A percentile compares a stretch with the other conserved stretches of the same genome.
These are phyloP conservation scores for Amylostereum areolatum DNA, from an alignment of 1,284 basidiomycete genomes.

Conservation along the genomic window DNA sequence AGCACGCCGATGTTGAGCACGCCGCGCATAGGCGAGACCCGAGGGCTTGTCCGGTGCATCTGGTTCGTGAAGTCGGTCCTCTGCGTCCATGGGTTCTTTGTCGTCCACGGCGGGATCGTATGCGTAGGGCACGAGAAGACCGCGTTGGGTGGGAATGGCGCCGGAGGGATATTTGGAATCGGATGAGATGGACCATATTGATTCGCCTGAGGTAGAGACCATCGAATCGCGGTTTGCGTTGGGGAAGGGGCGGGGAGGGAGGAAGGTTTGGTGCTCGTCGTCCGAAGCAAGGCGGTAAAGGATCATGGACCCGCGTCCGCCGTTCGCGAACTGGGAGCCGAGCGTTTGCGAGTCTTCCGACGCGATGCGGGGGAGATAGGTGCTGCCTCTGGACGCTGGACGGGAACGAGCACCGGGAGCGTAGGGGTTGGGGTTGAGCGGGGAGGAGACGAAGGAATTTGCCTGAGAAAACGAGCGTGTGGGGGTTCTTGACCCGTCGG, in stretches of 20 bases:
- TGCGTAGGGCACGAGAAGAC: conserved; percentile 53
- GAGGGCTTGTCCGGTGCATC: conserved; percentile 29
- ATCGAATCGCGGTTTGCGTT: conserved; percentile 30
- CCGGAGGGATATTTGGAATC: conserved; percentile 63
- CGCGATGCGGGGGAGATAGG: conserved; percentile 33
- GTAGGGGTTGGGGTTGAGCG: conserved; percentile 37
- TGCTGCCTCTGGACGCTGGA: conserved; percentile 27
- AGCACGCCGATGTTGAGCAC: conserved; percentile 45
- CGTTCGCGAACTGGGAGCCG: conserved; percentile 19
- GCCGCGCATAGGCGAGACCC: conserved; percentile 33
- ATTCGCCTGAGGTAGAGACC: conserved; percentile 39
- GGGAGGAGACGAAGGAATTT: conserved; percentile 35
- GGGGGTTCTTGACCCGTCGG: conserved; percentile 14
- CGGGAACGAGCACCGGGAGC: conserved; percentile 18
- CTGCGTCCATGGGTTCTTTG: conserved; percentile 56
- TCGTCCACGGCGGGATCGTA: conserved; percentile 59
- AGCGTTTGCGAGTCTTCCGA: conserved; percentile 44
- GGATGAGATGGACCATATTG: conserved; percentile 44
- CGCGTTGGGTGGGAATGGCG: conserved; percentile 27
- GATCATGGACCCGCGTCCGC: conserved; percentile 54
- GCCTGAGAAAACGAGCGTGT: conserved; percentile 26
- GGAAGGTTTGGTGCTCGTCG: conserved; percentile 25
- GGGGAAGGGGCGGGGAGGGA: conserved; percentile 22
- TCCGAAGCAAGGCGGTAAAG: conserved; percentile 55
- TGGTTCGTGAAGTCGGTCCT: conserved; percentile 50